Conservation (phyloP, 2,329 filamentous ascomycete genomes). For the Ophiostoma populinum region DNA sequence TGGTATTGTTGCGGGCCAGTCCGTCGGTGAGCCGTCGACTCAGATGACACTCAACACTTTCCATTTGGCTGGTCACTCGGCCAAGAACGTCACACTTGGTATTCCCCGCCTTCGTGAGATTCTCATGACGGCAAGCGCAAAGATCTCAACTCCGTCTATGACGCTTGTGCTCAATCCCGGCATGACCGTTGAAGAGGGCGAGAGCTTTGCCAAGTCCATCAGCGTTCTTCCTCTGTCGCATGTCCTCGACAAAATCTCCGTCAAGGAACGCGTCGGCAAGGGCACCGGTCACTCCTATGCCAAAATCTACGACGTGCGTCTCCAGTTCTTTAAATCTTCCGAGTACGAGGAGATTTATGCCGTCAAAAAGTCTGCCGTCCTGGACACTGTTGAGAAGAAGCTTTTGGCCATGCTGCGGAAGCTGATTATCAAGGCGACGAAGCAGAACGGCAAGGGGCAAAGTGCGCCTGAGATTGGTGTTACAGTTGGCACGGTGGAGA, state of each 20-base stretch:
- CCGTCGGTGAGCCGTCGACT: slow-evolving; percentile 89
- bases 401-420: slow-evolving; percentile 57
- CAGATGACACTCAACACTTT: slow-evolving; percentile 99
- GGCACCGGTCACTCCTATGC: slow-evolving; percentile 52
- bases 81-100: slow-evolving; percentile 97
- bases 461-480: slow-evolving; percentile 56
- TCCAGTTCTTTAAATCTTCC: slow-evolving; percentile 67
- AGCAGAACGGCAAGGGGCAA: slow-evolving; percentile 52
- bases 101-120: slow-evolving; percentile 95
- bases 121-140: slow-evolving; percentile 84
- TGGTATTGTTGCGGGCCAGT: slow-evolving; percentile 91
- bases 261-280: slow-evolving; percentile 63
- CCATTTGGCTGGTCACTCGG: slow-evolving; percentile 94
- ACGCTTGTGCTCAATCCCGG: slow-evolving; percentile 63
- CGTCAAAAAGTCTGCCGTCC: slow-evolving; percentile 61
- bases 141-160: slow-evolving; percentile 84
- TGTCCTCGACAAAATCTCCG: slow-evolving; percentile 63
- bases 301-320: slow-evolving; percentile 67
- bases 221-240: slow-evolving; percentile 71
- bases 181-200: slow-evolving; percentile 47
- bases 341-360: slow-evolving; percentile 81
- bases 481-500: slow-evolving; percentile 35
- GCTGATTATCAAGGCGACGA: slow-evolving; percentile 61
- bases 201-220: slow-evolving; percentile 81
- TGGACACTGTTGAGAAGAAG: slow-evolving; percentile 61